Evolutionary conservation across 2,329 filamentous ascomycete species (phyloP).

Genomic region (Fusarium decemcellulare): DNA sequence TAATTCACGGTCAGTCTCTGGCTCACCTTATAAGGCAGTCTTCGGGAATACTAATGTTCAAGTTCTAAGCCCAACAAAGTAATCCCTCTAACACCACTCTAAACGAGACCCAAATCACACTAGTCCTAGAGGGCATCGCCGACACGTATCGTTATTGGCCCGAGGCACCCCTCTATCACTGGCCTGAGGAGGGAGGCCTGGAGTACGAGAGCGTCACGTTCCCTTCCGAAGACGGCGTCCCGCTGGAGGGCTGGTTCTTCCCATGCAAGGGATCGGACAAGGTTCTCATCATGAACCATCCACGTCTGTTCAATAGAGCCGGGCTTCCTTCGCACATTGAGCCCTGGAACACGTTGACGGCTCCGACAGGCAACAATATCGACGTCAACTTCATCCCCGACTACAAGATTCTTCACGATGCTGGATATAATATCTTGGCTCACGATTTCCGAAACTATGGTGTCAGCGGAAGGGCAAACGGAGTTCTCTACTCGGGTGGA

Average conservation of each 20-base stretch:
- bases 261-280: constrained; percentile 2
- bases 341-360: constrained; percentile 1
- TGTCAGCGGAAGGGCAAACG: constrained; percentile 4
- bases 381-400: constrained; percentile 35
- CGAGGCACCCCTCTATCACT: constrained; percentile 3
- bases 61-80: not conserved
- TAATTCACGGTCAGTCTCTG: not conserved
- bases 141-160: constrained; percentile 3
- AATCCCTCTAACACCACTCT: not conserved
- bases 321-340: constrained; percentile 3
- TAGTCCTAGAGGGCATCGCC: constrained; percentile 3
- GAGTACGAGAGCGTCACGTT: constrained; percentile 7
- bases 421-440: constrained; percentile 28
- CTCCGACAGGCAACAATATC: constrained; percentile 3
- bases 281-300: constrained; percentile 13
- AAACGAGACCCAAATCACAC: not conserved
- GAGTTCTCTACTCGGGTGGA: constrained; percentile 6
- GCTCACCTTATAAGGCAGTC: not conserved
- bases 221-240: constrained; percentile 7
- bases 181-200: constrained; percentile 3
- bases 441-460: constrained; percentile 9
- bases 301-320: constrained; percentile 7
- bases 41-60: not conserved
- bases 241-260: constrained; percentile 10
- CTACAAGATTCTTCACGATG: constrained; percentile 36